These are phyloP conservation scores for Ruellia speciosa DNA, from an alignment of 305 asterid species.

Conservation along the genomic window DNA sequence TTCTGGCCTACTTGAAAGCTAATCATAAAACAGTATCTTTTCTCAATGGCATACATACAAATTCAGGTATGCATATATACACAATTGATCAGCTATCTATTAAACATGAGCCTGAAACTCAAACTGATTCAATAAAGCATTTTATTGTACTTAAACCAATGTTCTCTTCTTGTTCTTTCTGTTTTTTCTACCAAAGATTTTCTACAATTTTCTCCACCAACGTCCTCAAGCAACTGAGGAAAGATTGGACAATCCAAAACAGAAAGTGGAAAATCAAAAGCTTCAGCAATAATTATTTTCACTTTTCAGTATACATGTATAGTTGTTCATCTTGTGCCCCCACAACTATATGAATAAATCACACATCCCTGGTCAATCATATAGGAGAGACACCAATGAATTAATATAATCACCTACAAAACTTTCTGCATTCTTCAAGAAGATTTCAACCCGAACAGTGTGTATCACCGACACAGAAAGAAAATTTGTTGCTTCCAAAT, in stretches of 20 bases:
- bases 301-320: too few relatives aligned
- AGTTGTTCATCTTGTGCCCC: too few relatives aligned
- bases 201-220: neutral
- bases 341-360: neutral
- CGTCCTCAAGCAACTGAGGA: neutral
- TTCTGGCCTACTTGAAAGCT: slow-evolving; percentile 1
- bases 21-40: too few relatives aligned
- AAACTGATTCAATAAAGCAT: too few relatives aligned
- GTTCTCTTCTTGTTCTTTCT: too few relatives aligned
- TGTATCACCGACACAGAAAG: slow-evolving; percentile 71
- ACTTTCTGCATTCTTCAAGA: slow-evolving; percentile 57
- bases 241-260: neutral
- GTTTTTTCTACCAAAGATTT: too few relatives aligned
- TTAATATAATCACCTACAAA: slow-evolving; percentile 44
- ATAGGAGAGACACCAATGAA: slow-evolving; percentile 6
- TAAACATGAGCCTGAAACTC: too few relatives aligned
- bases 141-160: too few relatives aligned
- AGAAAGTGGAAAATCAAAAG: neutral
- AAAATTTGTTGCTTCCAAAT: slow-evolving; percentile 74
- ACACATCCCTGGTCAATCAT: slow-evolving; percentile 9
- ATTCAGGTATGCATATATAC: too few relatives aligned
- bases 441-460: slow-evolving; percentile 63
- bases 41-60: too few relatives aligned
- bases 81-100: too few relatives aligned
- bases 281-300: too few relatives aligned